Base-by-base conservation (phyloP, 2,329 filamentous ascomycete genomes). In the Myriosclerotinia scirpicola region DNA sequence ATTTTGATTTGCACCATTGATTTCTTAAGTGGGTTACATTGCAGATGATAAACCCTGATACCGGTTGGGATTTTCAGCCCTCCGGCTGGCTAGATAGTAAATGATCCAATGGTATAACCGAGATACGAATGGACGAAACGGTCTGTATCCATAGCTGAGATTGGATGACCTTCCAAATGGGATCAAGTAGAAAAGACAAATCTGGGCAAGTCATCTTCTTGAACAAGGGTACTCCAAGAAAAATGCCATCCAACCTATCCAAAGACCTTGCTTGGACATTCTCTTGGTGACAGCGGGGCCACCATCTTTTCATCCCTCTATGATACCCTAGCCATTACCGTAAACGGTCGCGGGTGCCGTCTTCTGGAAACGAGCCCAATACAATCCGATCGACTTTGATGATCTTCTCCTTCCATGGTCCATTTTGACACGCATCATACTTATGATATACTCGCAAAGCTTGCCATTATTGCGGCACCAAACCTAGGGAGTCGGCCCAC, bases 401-500 rank as follows among this genome's bases (percentile, higher is more conserved):
- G 63, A 65, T 65, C 63, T 59, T 65, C 63, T 44, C 22, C 54
- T 54, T 59, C 34, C 63, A 65, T 65, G 63, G 46, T 65, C n/a
- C 40, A 38, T 65, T 42, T 52, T 42, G 4, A 52, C 7, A 50
- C 42, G 15, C 53, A 65, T 59, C 56, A 66, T 55, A 61, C 64
- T 62, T 66, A 66, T 66, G 64, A 61, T 66, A 60, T 54, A 65
- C 38, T 60, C 38, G 17, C 40, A 36, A 17, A 53, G 54, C 44
- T 54, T 66, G 63, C 54, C 54, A 66, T 60, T 38, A 61, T 34
- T 66, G 64, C 56, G 64, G 64, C 56, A 66, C 54, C 55, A 61
- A 34, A 54, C 20, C 34, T 58, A 46, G 36, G 63, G 65, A 61
- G 64, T 66, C 64, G 52, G 67, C 70, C 65, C 67, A 67, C 67